Conservation (phyloP, 805 yeast genomes). For the Torulaspora maleeae region DNA sequence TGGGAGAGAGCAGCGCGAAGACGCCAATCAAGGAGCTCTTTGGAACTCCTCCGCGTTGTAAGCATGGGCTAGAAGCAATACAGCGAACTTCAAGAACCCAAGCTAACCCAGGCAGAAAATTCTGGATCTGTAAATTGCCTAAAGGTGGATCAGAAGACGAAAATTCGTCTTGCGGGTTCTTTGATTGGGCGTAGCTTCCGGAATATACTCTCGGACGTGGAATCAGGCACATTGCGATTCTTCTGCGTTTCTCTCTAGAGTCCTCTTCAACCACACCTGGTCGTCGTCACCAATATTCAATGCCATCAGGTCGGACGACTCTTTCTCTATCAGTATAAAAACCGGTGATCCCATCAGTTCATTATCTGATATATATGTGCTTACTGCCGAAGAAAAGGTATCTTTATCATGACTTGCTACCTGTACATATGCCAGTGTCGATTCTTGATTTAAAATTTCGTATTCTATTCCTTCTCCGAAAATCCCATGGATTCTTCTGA, state of each 20-base stretch:
- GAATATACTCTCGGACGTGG: neutral
- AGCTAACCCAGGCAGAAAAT: conserved; percentile 45
- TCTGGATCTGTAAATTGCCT: conserved; percentile 50
- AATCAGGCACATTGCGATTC: conserved; percentile 11
- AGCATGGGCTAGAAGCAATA: conserved; percentile 45
- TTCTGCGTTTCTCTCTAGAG: conserved; percentile 19
- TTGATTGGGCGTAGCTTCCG: conserved; percentile 44
- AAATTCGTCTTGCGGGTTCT: conserved; percentile 47
- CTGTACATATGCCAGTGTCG: conserved; percentile 24
- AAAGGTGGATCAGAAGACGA: conserved; percentile 29
- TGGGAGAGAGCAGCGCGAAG: neutral
- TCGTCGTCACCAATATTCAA: conserved; percentile 30
- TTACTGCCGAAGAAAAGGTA: conserved; percentile 31
- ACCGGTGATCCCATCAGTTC: conserved; percentile 29
- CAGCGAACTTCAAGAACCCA: conserved; percentile 43
- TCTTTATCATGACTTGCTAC: conserved; percentile 32
- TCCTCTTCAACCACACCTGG: conserved; percentile 25
- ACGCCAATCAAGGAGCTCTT: conserved; percentile 19
- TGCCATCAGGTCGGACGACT: conserved; percentile 19
- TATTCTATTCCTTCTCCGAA: conserved; percentile 40
- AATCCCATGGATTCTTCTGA: conserved; percentile 38
- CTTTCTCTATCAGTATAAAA: conserved; percentile 21
- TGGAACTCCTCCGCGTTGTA: conserved; percentile 42
- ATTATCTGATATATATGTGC: conserved; percentile 33
- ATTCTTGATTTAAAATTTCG: conserved; percentile 28